Evolutionary conservation across 495 filamentous ascomycete species (phyloP).

Genomic region (Saxophila tyrrhenica): DNA sequence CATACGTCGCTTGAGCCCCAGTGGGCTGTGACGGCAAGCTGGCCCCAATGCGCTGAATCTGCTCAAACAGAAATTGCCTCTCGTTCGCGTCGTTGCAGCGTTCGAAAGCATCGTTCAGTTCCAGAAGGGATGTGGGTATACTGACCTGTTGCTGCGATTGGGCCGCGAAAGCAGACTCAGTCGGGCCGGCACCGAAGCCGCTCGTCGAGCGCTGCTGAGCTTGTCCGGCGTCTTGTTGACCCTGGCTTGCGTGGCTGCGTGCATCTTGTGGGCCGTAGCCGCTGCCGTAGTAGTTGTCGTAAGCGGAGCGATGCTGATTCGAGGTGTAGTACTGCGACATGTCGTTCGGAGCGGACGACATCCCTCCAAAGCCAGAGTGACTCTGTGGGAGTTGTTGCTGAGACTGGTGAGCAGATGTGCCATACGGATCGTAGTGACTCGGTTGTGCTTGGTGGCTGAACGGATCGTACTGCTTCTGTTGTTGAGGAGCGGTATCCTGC

Average conservation of each 20-base stretch:
- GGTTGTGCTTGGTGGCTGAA: constrained; percentile 63
- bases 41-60: neutral
- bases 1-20: neutral
- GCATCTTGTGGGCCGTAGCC: constrained; percentile 59
- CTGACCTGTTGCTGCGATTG: constrained; percentile 32
- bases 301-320: constrained; percentile 61
- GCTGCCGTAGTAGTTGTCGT: constrained; percentile 65
- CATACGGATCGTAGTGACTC: constrained; percentile 48
- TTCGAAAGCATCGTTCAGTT: neutral
- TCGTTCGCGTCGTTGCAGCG: neutral
- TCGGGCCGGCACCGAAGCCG: constrained; percentile 60
- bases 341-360: constrained; percentile 66
- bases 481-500: constrained; percentile 44
- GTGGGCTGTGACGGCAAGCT: neutral
- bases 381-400: constrained; percentile 32
- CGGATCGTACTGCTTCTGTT: constrained; percentile 77
- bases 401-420: constrained; percentile 33
- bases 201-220: constrained; percentile 60
- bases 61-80: neutral
- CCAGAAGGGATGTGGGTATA: constrained; percentile 1
- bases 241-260: constrained; percentile 29
- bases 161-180: constrained; percentile 50
- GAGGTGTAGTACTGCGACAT: constrained; percentile 79
- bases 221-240: constrained; percentile 55
- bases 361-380: constrained; percentile 42